These are phyloP conservation scores for Boletus subparvulus DNA, from an alignment of 768 basidiomycete genomes.

Conservation along the genomic window DNA sequence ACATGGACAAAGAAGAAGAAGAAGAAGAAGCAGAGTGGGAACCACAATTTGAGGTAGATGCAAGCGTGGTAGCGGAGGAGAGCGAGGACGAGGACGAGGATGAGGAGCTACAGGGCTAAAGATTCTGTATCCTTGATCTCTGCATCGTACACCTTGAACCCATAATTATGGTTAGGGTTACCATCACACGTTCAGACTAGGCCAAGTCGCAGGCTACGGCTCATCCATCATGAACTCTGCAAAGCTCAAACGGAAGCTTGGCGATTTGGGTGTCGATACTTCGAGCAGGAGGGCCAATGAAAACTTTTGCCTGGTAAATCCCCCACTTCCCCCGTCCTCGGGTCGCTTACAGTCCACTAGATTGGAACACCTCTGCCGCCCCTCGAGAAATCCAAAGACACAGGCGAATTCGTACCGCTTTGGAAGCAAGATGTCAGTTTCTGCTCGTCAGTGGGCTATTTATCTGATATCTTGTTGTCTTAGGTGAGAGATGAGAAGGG, in stretches of 20 bases:
- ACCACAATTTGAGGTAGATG: slow-evolving; percentile 10
- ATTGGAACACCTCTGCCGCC: slow-evolving; percentile 95
- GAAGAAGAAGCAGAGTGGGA: slow-evolving; percentile 37
- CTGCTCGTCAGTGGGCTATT: slow-evolving; percentile 18
- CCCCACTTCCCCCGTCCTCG: neutral
- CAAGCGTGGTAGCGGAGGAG: slow-evolving; percentile 22
- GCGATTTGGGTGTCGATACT: slow-evolving; percentile 73
- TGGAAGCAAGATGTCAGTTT: slow-evolving; percentile 92
- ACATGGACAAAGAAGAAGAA: slow-evolving; percentile 34
- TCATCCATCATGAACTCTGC: slow-evolving; percentile 40
- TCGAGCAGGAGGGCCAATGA: slow-evolving; percentile 73
- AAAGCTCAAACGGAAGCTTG: slow-evolving; percentile 81
- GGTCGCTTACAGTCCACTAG: slow-evolving; percentile 37
- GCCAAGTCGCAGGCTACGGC: neutral
- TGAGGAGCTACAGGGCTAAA: neutral
- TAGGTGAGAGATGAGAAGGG: slow-evolving; percentile 94
- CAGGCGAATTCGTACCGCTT: slow-evolving; percentile 90
- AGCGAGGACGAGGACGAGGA: slow-evolving; percentile 20
- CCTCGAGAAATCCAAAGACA: slow-evolving; percentile 91
- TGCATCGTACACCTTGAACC: slow-evolving; percentile 3
- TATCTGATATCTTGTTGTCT: slow-evolving; percentile 13
- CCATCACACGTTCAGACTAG: neutral
- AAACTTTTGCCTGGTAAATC: slow-evolving; percentile 76
- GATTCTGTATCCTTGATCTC: no score
- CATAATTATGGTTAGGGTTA: slow-evolving; percentile 20